Base-by-base conservation (phyloP, 352 stramenopile genomes). In the Globisporangium heterothallicum region DNA sequence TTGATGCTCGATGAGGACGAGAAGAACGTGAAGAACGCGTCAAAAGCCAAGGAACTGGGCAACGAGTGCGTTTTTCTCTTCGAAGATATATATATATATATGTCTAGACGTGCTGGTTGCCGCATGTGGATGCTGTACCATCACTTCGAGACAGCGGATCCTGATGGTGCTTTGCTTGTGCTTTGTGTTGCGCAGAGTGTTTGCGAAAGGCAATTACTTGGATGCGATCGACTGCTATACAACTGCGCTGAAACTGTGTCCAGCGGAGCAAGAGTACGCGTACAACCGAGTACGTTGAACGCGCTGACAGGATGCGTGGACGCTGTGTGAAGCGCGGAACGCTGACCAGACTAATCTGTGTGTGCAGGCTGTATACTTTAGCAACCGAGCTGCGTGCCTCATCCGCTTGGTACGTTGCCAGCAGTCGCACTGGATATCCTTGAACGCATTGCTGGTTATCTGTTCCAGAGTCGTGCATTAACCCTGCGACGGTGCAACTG, bases 191-290 rank as follows among this genome's bases (percentile, higher is more conserved):
- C 21, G 42, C 52, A 93, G 80, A 49, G 75, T 86, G 45, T 94
- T 92, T 49, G 64, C 64, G 41, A 56, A 79, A 32, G 81, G 79
- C 25, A 76, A 72, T 40, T 87, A 76, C 45, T 50, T 92, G 56
- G 84, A 92, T 58, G 84, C 84, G 26, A 76, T 90, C 50, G 84
- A 92, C 51, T 90, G 78, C 64, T 94, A 94, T 79, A 89, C 80
- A 41, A 82, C 75, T 42, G 77, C 84, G 18, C 60, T 94, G 26
- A 88, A 89, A 58, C 64, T 92, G 26, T 92, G 84, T 42, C 84
- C 84, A 0, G 51, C 59, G 3, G 81, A 91, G 4, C 66, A 83
- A 6, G 82, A 94, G 41, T 87, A 90, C 48, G 73, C 81, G 7
- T 88, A 94, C 65, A 88, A 91, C 57, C 61, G 78, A 46, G 78